Evolutionary conservation across 768 basidiomycete species (phyloP).

Genomic region (Cantharellus anzutake): DNA sequence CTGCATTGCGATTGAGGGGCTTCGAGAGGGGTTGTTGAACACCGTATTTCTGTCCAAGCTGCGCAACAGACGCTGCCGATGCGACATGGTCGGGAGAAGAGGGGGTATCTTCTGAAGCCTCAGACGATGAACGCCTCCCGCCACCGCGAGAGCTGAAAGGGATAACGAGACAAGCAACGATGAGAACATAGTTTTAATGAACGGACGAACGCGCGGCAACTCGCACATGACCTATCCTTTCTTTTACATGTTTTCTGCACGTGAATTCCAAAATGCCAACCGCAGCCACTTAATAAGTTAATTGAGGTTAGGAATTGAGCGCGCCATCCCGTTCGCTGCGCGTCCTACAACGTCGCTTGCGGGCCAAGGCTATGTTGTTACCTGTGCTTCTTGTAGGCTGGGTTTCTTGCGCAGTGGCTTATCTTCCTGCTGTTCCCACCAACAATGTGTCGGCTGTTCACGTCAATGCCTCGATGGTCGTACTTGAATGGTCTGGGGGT

Average conservation of each 20-base stretch:
- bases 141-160: conserved; percentile 27
- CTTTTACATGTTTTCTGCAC: no score
- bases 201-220: no score
- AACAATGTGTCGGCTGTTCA: conserved; percentile 32
- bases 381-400: not conserved
- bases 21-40: conserved; percentile 29
- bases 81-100: conserved; percentile 36
- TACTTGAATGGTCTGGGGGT: conserved; percentile 2
- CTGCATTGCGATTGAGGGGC: conserved; percentile 13
- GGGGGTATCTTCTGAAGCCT: conserved; percentile 67
- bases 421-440: conserved; percentile 55
- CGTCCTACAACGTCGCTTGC: no score
- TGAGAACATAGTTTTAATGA: not conserved
- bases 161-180: conserved; percentile 8
- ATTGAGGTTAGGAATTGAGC: no score
- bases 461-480: conserved; percentile 1
- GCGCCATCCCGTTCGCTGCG: no score
- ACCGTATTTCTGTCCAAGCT: conserved; percentile 91
- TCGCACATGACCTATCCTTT: no score
- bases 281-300: no score
- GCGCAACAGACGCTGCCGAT: conserved; percentile 47
- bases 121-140: conserved; percentile 49
- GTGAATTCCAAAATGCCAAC: no score
- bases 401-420: conserved; percentile 18
- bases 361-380: not conserved